Base-by-base conservation (phyloP, 257 asterid species). In the Solanum tacnaense region DNA sequence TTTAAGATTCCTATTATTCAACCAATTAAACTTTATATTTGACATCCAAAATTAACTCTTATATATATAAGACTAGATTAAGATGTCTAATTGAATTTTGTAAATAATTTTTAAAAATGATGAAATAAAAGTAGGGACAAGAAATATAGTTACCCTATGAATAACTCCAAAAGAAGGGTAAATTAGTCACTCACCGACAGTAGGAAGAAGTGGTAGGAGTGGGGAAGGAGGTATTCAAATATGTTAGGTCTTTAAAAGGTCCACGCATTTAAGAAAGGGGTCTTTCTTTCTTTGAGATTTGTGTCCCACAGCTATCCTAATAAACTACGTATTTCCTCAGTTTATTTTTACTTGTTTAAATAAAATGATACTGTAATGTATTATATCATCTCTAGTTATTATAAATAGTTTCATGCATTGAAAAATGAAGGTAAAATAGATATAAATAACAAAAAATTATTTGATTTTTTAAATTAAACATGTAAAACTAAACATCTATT, bases 181-280 rank as follows among this genome's bases (percentile, higher is more conserved):
- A 34, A 56, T 56, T 6, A 72, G 27, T 32, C 23, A 20, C 38
- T 68, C 92, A 92, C 98, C 98, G 98, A 95, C 98, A 94, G 94
- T 95, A 87, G 94, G 93, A 65, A 65, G 79, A 85, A 85, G 11
- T 56, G 65, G 65, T 56, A 18, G 65, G 65, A 56, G 65, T 56
- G 65, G 89, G 86, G 79, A 58, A 85, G 79, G 79, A 31, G 84
- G 67, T 65, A 90, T 87, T 86, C 71, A 90, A 88, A 88, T 82
- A 62, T 84, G 92, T 86, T 92, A 88, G 93, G 94, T 92, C 90
- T 89, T 67, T 12, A 3, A 32, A 38, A 92, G 94, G 94, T 89
- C 95, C 94, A 87, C 87, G 89, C 89, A 91, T 90, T 91, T 85
- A 92, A 85, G 91, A 83, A 46, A 87, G 88, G 31, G 36, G 49